Percentiles rank a stretch among this genome's conserved stretches.
These are phyloP conservation scores for Amniculicola lignicola DNA, from an alignment of 495 filamentous ascomycete genomes.

Conservation along the genomic window DNA sequence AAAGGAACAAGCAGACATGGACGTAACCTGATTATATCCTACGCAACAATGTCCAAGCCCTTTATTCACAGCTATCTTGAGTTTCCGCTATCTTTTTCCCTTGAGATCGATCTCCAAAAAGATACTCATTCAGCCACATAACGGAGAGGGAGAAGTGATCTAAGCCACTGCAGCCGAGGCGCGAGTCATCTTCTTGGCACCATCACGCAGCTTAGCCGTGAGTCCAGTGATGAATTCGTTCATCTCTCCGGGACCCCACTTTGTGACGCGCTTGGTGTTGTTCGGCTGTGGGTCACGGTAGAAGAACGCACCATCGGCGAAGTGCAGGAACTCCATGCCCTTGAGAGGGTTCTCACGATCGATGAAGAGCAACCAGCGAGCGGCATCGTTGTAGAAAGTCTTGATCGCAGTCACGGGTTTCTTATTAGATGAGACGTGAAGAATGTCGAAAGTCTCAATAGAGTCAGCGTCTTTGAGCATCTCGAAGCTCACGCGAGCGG, in stretches of 20 bases:
- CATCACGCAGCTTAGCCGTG: background rate
- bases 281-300: no score
- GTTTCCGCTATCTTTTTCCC: no score
- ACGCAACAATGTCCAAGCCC: no score
- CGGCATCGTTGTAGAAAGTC: constrained; percentile 18
- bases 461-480: constrained; percentile 1
- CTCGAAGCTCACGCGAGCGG: constrained; percentile 12
- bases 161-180: background rate
- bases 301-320: constrained; percentile 15
- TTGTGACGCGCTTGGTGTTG: no score
- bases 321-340: constrained; percentile 8
- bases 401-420: constrained; percentile 14
- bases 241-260: constrained; percentile 14
- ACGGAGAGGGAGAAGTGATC: no score
- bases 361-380: constrained; percentile 1
- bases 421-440: constrained; percentile 15
- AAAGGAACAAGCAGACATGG: no score
- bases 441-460: constrained; percentile 6
- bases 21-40: no score
- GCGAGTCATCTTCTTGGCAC: background rate
- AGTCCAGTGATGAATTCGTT: constrained; percentile 10
- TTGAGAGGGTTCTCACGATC: constrained; percentile 1
- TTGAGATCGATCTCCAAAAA: no score
- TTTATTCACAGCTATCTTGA: no score
- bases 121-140: no score